Percentiles rank a stretch among this genome's conserved stretches.
These are phyloP conservation scores for Tetracladium marchalianum DNA, from an alignment of 495 filamentous ascomycete genomes.

Conservation along the genomic window DNA sequence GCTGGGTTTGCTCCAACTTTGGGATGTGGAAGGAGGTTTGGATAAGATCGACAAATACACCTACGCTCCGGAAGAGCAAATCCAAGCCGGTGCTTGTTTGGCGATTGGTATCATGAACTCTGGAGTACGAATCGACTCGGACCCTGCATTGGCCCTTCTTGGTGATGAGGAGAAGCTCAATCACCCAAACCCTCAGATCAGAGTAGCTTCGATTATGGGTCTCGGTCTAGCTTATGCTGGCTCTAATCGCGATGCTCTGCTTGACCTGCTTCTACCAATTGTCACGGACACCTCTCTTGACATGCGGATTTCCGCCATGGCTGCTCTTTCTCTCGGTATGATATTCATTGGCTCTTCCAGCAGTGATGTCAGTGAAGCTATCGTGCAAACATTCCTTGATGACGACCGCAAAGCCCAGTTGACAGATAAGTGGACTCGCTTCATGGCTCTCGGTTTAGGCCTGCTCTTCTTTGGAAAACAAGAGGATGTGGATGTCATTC, in stretches of 20 bases:
- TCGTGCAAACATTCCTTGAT: conserved; percentile 83
- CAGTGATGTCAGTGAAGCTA: conserved; percentile 76
- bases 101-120: conserved; percentile 91
- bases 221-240: conserved; percentile 90
- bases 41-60: conserved; percentile 91
- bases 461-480: conserved; percentile 93
- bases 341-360: conserved; percentile 90
- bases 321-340: conserved; percentile 80
- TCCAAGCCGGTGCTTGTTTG: conserved; percentile 81
- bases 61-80: conserved; percentile 69
- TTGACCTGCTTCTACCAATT: conserved; percentile 75
- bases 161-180: conserved; percentile 65
- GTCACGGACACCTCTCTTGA: conserved; percentile 71
- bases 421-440: conserved; percentile 95
- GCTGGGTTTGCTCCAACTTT: conserved; percentile 76
- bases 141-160: conserved; percentile 80
- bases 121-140: conserved; percentile 74
- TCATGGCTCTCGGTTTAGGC: conserved; percentile 89
- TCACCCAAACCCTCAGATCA: conserved; percentile 64
- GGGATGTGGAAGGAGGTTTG: conserved; percentile 83
- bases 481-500: conserved; percentile 91
- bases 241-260: conserved; percentile 74
- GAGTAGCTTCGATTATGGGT: conserved; percentile 84
- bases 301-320: conserved; percentile 95
- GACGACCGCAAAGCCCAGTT: conserved; percentile 78